Evolutionary conservation across 371 early-diverging fungal species (phyloP).

Genomic region (Rhizopus delemar): DNA sequence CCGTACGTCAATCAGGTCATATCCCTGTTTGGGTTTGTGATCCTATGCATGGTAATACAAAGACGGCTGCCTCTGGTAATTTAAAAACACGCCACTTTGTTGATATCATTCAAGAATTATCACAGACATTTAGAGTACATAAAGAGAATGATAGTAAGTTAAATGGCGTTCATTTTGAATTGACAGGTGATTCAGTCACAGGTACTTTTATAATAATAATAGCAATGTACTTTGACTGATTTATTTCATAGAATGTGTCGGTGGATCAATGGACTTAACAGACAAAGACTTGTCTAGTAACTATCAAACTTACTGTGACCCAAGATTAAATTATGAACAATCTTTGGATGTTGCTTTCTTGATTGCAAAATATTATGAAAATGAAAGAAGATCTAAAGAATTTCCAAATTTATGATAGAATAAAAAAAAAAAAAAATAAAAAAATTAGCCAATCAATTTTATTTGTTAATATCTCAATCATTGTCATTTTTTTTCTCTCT

Average conservation of each 20-base stretch:
- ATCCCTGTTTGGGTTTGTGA: slow-evolving; percentile 95
- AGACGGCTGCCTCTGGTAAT: slow-evolving; percentile 68
- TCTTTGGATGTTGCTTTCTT: slow-evolving; percentile 93
- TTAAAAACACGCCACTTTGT: slow-evolving; percentile 91
- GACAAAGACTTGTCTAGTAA: slow-evolving; percentile 81
- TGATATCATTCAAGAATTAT: slow-evolving; percentile 81
- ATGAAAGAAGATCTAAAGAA: slow-evolving; percentile 52
- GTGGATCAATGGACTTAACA: slow-evolving; percentile 91
- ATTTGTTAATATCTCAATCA: not conserved
- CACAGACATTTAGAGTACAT: slow-evolving; percentile 83
- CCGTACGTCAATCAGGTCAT: slow-evolving; percentile 83
- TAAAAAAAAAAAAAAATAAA: slow-evolving; percentile 3
- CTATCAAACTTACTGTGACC: slow-evolving; percentile 95
- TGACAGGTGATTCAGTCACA: slow-evolving; percentile 92
- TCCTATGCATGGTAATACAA: slow-evolving; percentile 98
- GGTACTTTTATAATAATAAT: slow-evolving; percentile 22
- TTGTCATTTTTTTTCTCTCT: slow-evolving; percentile 5
- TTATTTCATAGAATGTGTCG: slow-evolving; percentile 77
- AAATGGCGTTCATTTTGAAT: slow-evolving; percentile 95
- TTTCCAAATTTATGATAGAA: slow-evolving; percentile 37
- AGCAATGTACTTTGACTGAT: slow-evolving; percentile 2
- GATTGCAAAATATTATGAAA: slow-evolving; percentile 84
- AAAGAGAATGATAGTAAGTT: slow-evolving; percentile 69
- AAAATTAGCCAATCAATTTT: too few species aligned
- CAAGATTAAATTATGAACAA: slow-evolving; percentile 94